Percentiles rank a stretch among this genome's conserved stretches.
Conservation (phyloP, 768 basidiomycete species). For the Collybia mongolica region DNA sequence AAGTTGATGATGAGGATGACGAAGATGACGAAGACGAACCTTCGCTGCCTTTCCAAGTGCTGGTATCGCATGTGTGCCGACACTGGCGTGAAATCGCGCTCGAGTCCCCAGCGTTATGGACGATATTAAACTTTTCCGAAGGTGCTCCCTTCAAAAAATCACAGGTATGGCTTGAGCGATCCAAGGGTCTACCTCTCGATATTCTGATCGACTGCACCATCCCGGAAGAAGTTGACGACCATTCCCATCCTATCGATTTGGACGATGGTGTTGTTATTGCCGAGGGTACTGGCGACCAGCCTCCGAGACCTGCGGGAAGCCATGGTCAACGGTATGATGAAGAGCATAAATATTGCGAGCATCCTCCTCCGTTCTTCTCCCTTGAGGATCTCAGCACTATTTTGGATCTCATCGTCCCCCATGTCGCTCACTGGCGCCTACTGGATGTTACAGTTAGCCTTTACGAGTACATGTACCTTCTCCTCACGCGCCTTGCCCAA, state of each 20-base stretch:
- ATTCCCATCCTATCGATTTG: conserved; percentile 12
- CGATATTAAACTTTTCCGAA: conserved; percentile 37
- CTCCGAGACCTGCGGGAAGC: background rate
- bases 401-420: conserved; percentile 47
- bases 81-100: conserved; percentile 58
- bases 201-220: conserved; percentile 47
- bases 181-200: conserved; percentile 52
- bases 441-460: conserved; percentile 45
- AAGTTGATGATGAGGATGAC: conserved; percentile 11
- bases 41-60: conserved; percentile 42
- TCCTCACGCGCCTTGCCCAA: conserved; percentile 41
- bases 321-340: conserved; percentile 16
- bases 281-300: background rate
- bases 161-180: conserved; percentile 46
- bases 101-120: conserved; percentile 58
- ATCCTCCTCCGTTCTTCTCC: conserved; percentile 24
- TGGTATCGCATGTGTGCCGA: conserved; percentile 61
- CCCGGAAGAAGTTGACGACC: conserved; percentile 15
- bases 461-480: conserved; percentile 45
- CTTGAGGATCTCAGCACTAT: conserved; percentile 31
- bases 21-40: conserved; percentile 7
- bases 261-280: conserved; percentile 23
- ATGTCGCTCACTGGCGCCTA: conserved; percentile 51
- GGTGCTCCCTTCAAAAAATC: conserved; percentile 44
- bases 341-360: conserved; percentile 15